These are phyloP conservation scores for Yamadazyma songkhlaensis DNA, from an alignment of 1,139 yeast genomes.

Conservation along the genomic window DNA sequence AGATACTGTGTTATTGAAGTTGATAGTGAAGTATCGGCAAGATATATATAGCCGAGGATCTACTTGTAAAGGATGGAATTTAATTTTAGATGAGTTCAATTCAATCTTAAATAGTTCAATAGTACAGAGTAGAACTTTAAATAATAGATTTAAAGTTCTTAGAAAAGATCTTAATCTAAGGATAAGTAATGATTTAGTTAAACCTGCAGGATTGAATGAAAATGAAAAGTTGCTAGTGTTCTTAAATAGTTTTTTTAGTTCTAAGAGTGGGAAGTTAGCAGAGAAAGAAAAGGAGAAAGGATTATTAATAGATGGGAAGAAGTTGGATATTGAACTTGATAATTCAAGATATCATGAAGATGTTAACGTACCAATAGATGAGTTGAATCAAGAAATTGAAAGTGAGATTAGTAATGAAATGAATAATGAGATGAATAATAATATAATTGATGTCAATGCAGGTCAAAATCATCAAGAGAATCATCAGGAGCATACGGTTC, in stretches of 20 bases:
- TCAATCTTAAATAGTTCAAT: slow-evolving; percentile 17
- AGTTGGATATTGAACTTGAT: not conserved
- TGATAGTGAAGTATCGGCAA: slow-evolving; percentile 20
- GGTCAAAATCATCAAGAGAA: not conserved
- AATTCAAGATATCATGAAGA: no score
- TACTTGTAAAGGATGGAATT: slow-evolving; percentile 28
- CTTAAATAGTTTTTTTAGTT: slow-evolving; percentile 17
- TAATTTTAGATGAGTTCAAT: slow-evolving; percentile 24
- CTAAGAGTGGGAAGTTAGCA: slow-evolving; percentile 12
- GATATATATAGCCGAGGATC: slow-evolving; percentile 29
- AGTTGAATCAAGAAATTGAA: not conserved
- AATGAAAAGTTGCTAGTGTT: slow-evolving; percentile 24
- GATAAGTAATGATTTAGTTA: slow-evolving; percentile 14
- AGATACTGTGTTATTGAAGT: slow-evolving; percentile 21
- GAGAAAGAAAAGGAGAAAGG: slow-evolving; percentile 15
- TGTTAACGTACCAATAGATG: not conserved
- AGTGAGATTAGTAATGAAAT: slow-evolving; percentile 1
- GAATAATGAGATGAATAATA: not conserved
- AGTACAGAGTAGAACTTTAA: slow-evolving; percentile 29
- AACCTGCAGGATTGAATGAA: slow-evolving; percentile 20
- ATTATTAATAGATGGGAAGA: slow-evolving; percentile 5
- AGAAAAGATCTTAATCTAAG: slow-evolving; percentile 23
- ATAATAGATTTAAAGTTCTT: slow-evolving; percentile 25
- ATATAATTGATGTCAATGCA: not conserved
- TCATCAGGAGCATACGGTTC: not conserved